phyloP scores from a whole-genome alignment of 1,284 basidiomycete species.

The Ganoderma lucidum region DNA sequence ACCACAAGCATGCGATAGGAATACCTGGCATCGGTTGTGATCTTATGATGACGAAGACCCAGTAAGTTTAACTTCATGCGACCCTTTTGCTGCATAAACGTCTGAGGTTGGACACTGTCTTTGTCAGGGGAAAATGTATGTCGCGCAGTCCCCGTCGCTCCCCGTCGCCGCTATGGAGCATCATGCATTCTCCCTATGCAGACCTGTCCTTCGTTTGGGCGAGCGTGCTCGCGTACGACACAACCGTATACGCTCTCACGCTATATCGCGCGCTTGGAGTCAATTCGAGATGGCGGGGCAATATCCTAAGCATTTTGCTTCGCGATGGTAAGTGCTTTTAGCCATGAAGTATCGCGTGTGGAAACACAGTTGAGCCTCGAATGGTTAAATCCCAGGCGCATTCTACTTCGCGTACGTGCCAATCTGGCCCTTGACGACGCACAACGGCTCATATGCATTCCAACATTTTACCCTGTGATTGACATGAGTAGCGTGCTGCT shows the following conservation, averaged over 20 bases:
- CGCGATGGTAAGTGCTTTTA: constrained; percentile 7
- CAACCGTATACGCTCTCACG: constrained; percentile 3
- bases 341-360: too few relatives aligned
- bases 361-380: too few relatives aligned
- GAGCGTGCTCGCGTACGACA: constrained; percentile 6
- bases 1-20: too few relatives aligned
- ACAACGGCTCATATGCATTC: not conserved
- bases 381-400: not conserved
- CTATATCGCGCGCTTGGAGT: not conserved
- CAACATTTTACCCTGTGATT: not conserved
- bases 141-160: too few relatives aligned
- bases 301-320: constrained; percentile 3
- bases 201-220: constrained; percentile 10
- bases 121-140: constrained; percentile 6
- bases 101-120: not conserved
- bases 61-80: not conserved
- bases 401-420: constrained; percentile 11
- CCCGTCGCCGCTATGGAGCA: not conserved
- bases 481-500: not conserved
- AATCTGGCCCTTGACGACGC: not conserved
- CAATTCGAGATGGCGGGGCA: not conserved
- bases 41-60: constrained; percentile 2
- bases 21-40: constrained; percentile 6
- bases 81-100: not conserved
- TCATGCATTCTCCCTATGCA: not conserved